These are phyloP conservation scores for Lachancea mirantina DNA, from an alignment of 805 yeast species.

Conservation along the genomic window DNA sequence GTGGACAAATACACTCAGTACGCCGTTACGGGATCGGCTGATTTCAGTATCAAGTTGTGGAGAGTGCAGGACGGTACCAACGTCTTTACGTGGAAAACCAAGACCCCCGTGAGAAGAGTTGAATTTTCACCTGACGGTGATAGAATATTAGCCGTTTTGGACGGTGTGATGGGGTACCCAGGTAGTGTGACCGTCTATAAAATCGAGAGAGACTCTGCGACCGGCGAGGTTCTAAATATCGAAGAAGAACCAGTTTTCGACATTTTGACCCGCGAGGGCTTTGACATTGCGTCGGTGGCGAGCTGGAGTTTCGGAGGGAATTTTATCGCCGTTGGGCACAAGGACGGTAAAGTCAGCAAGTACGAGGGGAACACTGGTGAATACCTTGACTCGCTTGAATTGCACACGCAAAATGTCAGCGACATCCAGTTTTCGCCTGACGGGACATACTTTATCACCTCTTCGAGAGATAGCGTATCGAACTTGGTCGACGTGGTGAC, in stretches of 20 bases:
- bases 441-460: conserved; percentile 80
- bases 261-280: conserved; percentile 53
- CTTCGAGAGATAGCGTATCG: conserved; percentile 88
- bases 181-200: conserved; percentile 71
- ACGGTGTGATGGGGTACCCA: conserved; percentile 82
- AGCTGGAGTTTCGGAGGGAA: conserved; percentile 77
- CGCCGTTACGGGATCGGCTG: conserved; percentile 88
- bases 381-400: conserved; percentile 46
- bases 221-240: conserved; percentile 30
- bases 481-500: conserved; percentile 71
- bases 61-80: conserved; percentile 69
- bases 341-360: conserved; percentile 77
- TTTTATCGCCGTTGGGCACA: conserved; percentile 78
- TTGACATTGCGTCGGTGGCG: conserved; percentile 68
- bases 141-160: conserved; percentile 69
- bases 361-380: conserved; percentile 71
- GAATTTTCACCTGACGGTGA: conserved; percentile 72
- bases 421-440: conserved; percentile 89
- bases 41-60: conserved; percentile 81
- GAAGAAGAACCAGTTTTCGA: conserved; percentile 48
- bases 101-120: conserved; percentile 86
- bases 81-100: conserved; percentile 62
- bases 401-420: conserved; percentile 73
- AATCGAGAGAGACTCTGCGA: conserved; percentile 40
- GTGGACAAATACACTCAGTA: conserved; percentile 62